These are phyloP conservation scores for Kingdonia uniflora DNA, from an alignment of 164 flowering plant genomes.

Conservation along the genomic window DNA sequence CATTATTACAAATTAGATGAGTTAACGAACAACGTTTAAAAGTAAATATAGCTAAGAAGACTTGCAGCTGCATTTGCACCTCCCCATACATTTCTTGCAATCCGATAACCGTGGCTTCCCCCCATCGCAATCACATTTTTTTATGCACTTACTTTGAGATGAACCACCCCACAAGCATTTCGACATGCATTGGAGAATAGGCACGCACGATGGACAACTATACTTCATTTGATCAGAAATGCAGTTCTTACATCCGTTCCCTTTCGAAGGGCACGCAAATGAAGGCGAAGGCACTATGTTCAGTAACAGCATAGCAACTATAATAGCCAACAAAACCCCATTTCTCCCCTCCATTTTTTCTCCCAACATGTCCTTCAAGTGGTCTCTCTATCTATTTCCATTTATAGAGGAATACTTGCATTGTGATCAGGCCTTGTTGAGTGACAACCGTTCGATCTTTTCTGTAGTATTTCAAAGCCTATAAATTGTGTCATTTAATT, in stretches of 20 bases:
- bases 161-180: slow-evolving; percentile 52
- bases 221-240: slow-evolving; percentile 33
- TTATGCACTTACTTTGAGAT: slow-evolving; percentile 25
- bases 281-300: slow-evolving; percentile 15
- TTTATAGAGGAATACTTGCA: too few relatives aligned
- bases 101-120: slow-evolving; percentile 35
- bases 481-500: background rate
- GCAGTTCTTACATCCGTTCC: slow-evolving; percentile 38
- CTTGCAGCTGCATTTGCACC: slow-evolving; percentile 66
- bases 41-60: too few relatives aligned
- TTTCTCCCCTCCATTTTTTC: slow-evolving; percentile 4
- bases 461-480: background rate
- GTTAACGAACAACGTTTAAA: too few relatives aligned
- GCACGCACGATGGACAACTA: slow-evolving; percentile 43
- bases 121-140: slow-evolving; percentile 38
- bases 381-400: too few relatives aligned
- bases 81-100: slow-evolving; percentile 61
- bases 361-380: too few relatives aligned
- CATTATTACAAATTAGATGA: too few relatives aligned
- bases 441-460: too few relatives aligned
- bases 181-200: slow-evolving; percentile 54
- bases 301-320: slow-evolving; percentile 15
- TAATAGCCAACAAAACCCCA: background rate
- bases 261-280: slow-evolving; percentile 25
- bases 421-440: too few relatives aligned